These are phyloP conservation scores for Oryza punctata DNA, from an alignment of 176 grass and related monocot species.

Conservation along the genomic window DNA sequence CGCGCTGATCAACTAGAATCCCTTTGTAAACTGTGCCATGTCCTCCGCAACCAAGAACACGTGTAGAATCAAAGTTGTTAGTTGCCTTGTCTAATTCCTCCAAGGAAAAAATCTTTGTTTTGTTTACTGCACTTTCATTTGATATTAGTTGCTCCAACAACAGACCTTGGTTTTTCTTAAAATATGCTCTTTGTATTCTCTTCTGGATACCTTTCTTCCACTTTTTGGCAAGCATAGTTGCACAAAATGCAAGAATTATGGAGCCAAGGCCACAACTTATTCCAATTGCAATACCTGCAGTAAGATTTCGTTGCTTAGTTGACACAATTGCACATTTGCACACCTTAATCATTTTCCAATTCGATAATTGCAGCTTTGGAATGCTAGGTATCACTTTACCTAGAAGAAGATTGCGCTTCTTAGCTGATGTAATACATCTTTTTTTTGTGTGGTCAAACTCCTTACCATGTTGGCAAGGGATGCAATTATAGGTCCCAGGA, in stretches of 20 bases:
- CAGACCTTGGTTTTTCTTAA: background rate
- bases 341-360: background rate
- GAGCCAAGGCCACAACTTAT: background rate
- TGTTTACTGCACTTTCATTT: background rate
- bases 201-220: background rate
- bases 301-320: background rate
- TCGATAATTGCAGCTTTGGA: background rate
- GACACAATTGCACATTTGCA: too few species aligned
- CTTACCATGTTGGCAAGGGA: background rate
- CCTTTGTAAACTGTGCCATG: background rate
- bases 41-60: slow-evolving; percentile 33
- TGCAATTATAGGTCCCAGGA: background rate
- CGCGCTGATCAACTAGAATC: background rate
- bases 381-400: background rate
- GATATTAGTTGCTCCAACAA: background rate
- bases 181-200: background rate
- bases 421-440: background rate
- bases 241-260: background rate
- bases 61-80: slow-evolving; percentile 26
- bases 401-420: background rate
- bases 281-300: background rate
- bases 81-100: slow-evolving; percentile 45
- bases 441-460: background rate
- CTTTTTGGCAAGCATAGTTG: background rate
- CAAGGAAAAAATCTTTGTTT: slow-evolving; percentile 37